Base-by-base conservation (phyloP, 1,139 yeast genomes). In the Hyphopichia burtonii region DNA sequence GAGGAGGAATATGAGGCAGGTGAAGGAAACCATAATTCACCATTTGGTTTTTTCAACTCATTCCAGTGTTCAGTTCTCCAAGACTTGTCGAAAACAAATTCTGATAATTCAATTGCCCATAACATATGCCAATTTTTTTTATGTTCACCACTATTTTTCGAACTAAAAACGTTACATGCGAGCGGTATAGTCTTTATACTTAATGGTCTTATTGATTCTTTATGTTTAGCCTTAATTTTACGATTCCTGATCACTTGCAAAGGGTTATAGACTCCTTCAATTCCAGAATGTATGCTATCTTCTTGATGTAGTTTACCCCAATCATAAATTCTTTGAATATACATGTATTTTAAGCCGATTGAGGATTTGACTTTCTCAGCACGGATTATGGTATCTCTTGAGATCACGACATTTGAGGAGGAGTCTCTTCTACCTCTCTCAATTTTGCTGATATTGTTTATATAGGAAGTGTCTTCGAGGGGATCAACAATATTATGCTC, bases 241-340 rank as follows among this genome's bases (percentile, higher is more conserved):
- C 96, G 68, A 59, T 89, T 86, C 46, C 97, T 66, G 31, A 89
- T 78, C 16, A 83, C 76, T 57, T 87, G 96, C 37, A 89, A 65
- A 1, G 96, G 96, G 56, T 89, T 89, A 63, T 84, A 89, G 2
- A 78, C 76, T 1, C 85, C 87, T 46, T 83, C 89, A 2, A 84
- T 76, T 0, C 78, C 72, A 0, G 71, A 71, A 44, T 71, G 74
- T 10, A 38, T 41, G 3, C 41, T 44, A 9, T 41, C 43, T 8
- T 50, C 52, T 1, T 41, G 44, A 33, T 54, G 44, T 3, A 43
- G 27, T 22, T 48, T 53, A 4, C 49, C 41, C 57, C 51, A 52
- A 11, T 54, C 62, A 45, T 66, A 66, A 1, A 63, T 55, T 40
- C 76, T 63, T 44, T 69, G 78, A 14, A 82, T 53, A 41, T 71